These are phyloP conservation scores for Golovinomyces cichoracearum DNA, from an alignment of 2,329 filamentous ascomycete species.

Conservation along the genomic window DNA sequence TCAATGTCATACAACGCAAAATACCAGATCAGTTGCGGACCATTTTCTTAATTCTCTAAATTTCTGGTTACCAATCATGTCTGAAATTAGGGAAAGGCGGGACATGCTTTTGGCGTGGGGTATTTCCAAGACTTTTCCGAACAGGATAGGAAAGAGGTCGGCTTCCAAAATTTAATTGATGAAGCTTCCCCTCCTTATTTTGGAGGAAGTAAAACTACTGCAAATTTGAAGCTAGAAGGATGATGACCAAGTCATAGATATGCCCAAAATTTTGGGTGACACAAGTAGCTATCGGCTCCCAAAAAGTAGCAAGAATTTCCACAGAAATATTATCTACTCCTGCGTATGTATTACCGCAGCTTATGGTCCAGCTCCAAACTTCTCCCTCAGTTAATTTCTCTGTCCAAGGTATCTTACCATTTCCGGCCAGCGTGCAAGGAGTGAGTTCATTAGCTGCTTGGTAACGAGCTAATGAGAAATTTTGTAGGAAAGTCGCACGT, in stretches of 20 bases:
- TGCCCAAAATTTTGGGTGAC: neutral
- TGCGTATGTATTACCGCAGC: neutral
- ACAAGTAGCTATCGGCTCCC: neutral
- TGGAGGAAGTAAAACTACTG: neutral
- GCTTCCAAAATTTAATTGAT: neutral
- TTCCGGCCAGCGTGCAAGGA: neutral
- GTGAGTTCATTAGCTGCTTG: neutral
- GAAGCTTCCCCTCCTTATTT: neutral
- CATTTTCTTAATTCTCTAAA: neutral
- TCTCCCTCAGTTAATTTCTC: neutral
- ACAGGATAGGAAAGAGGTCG: neutral
- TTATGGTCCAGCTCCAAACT: neutral
- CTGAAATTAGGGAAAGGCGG: neutral
- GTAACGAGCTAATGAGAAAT: neutral
- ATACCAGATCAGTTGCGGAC: neutral
- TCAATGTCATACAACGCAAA: neutral
- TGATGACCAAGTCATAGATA: neutral
- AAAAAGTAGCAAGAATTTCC: neutral
- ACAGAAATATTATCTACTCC: neutral
- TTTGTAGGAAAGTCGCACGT: neutral
- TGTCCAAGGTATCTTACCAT: neutral
- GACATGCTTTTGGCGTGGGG: neutral
- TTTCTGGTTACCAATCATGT: neutral
- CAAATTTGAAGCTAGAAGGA: neutral
- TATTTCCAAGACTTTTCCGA: neutral